These are phyloP conservation scores for Yamadazyma diospyri DNA, from an alignment of 1,139 yeast genomes.

Conservation along the genomic window DNA sequence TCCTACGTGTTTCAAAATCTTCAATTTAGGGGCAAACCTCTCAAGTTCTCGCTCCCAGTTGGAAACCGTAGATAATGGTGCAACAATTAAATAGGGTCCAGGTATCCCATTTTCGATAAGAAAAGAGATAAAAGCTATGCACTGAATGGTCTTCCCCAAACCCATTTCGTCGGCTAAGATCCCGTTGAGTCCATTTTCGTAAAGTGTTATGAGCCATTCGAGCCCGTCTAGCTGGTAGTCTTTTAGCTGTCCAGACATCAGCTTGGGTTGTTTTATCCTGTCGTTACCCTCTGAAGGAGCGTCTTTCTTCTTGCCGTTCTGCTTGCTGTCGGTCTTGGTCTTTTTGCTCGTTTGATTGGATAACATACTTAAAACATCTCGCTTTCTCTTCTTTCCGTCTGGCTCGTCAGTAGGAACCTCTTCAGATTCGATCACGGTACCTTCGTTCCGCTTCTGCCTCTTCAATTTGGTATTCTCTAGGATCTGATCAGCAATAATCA, in stretches of 20 bases:
- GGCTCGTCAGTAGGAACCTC: constrained; percentile 1
- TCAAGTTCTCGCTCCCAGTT: constrained; percentile 78
- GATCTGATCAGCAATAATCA: constrained; percentile 76
- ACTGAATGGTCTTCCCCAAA: constrained; percentile 85
- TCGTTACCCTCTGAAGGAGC: constrained; percentile 1
- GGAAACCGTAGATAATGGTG: constrained; percentile 82
- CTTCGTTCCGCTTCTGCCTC: constrained; percentile 7
- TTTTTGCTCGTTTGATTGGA: constrained; percentile 11
- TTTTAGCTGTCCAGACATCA: constrained; percentile 64
- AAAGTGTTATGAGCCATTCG: constrained; percentile 84
- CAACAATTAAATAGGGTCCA: constrained; percentile 86
- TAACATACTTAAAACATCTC: constrained; percentile 14
- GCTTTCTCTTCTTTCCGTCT: constrained; percentile 6
- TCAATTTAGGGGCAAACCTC: constrained; percentile 69
- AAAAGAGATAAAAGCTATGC: constrained; percentile 73
- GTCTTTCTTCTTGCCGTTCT: neutral
- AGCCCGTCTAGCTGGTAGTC: constrained; percentile 87
- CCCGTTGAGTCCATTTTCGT: constrained; percentile 92
- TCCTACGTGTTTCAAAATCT: constrained; percentile 67
- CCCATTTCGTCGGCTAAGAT: constrained; percentile 98
- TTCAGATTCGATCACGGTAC: constrained; percentile 3
- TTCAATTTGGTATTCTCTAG: constrained; percentile 29
- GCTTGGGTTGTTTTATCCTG: constrained; percentile 53
- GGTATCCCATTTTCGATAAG: constrained; percentile 72
- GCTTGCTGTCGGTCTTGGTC: neutral